Evolutionary conservation across 169 alveolate genomes (phyloP).

Genomic region (Plasmodium adleri): DNA sequence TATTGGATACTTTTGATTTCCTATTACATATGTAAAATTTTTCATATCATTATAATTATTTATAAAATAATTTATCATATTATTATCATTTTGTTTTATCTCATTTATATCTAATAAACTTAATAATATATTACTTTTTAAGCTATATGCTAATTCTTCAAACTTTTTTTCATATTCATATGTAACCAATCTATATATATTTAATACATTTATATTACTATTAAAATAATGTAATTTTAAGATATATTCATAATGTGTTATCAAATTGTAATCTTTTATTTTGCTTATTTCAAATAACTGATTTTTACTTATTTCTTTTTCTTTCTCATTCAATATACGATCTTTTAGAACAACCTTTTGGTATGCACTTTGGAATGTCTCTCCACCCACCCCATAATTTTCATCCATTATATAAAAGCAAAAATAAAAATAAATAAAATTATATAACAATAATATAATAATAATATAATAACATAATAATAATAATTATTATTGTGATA

Average conservation of each 20-base stretch:
- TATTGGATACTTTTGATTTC: constrained; percentile 60
- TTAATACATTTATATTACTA: constrained; percentile 63
- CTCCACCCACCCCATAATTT: not conserved
- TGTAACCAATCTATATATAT: constrained; percentile 37
- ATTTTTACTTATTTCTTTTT: not conserved
- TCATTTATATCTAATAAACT: constrained; percentile 57
- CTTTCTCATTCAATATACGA: not conserved
- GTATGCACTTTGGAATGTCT: constrained; percentile 27
- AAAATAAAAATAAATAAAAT: too few species aligned
- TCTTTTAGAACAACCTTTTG: constrained; percentile 17
- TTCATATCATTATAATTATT: constrained; percentile 48
- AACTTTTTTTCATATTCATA: constrained; percentile 44
- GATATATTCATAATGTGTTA: constrained; percentile 66
- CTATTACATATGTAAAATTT: constrained; percentile 21
- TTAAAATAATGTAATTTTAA: constrained; percentile 36
- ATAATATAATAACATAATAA: too few species aligned
- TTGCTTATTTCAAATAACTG: constrained; percentile 48
- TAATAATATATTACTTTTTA: constrained; percentile 49
- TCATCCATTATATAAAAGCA: too few species aligned
- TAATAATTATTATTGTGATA: too few species aligned
- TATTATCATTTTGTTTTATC: constrained; percentile 32
- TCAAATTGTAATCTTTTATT: constrained; percentile 37
- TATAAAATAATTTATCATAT: constrained; percentile 34
- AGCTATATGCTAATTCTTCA: constrained; percentile 29
- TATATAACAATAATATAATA: too few species aligned